Base-by-base conservation (phyloP, 2,329 filamentous ascomycete genomes). In the Tolypocladium pustulatum region DNA sequence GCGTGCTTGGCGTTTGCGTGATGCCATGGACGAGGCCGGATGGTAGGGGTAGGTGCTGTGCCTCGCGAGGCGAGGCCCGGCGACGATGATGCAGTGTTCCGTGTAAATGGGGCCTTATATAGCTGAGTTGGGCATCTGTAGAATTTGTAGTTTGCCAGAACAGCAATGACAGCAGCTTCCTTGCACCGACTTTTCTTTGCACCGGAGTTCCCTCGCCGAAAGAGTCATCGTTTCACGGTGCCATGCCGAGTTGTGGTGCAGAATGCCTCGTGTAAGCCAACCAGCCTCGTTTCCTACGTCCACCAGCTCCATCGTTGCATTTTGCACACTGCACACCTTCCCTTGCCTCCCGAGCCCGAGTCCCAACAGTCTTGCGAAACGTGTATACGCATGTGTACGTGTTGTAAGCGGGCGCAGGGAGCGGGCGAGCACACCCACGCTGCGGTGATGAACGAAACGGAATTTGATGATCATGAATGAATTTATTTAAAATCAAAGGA, bases 361-460 rank as follows among this genome's bases (percentile, higher is more conserved):
- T 41, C 17, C 34, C 32, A 15, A 25, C 43, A 49, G 43, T 27
- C 43, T 49, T 17, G 22, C 25, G 43, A 27, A 6, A 27, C 25
- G 43, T 25, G n/a, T 25, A 12, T 15, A 20, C 3, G 27, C 8
- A 25, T 46, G 13, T 5, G 41, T 15, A 9, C n/a, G n/a, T n/a
- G n/a, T n/a, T 12, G 15, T 7, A 22, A 46, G 43, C 43, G 4
- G 25, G 15, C 43, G 6, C 13, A 9, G 43, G 43, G 43, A 51
- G 53, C 25, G 25, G 41, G 41, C 41, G 41, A 13, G 41, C 46
- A 9, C 15, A 2, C 15, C 6, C 43, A 25, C 49, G 49, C 56
- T 58, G 60, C 55, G 6, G 54, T 65, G 63, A 65, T 67, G 65
- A 68, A 60, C 65, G 59, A 66, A 65, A 66, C 61, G 59, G 59